These are phyloP conservation scores for Knufia fluminis DNA, from an alignment of 2,329 filamentous ascomycete genomes.

Conservation along the genomic window DNA sequence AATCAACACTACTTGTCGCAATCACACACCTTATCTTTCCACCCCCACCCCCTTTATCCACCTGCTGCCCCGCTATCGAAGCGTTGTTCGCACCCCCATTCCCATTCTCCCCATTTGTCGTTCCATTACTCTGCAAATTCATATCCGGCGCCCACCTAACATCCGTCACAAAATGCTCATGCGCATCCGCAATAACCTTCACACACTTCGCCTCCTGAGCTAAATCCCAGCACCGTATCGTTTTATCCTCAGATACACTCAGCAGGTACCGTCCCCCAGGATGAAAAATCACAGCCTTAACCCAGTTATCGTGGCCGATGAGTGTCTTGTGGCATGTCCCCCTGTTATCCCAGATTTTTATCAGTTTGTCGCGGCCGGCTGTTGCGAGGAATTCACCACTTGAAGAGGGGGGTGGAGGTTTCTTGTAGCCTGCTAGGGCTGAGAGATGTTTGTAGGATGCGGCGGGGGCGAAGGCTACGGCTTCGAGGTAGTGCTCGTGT, in stretches of 20 bases:
- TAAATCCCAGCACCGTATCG: constrained; percentile 87
- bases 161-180: constrained; percentile 77
- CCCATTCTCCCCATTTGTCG: constrained; percentile 10
- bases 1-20: constrained; percentile 77
- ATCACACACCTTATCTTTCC: constrained; percentile 73
- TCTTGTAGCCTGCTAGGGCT: constrained; percentile 70
- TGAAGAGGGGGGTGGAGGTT: constrained; percentile 62
- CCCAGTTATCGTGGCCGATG: constrained; percentile 88
- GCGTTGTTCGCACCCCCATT: not conserved
- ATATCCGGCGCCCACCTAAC: constrained; percentile 78
- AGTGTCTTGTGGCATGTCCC: constrained; percentile 79
- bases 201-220: constrained; percentile 84
- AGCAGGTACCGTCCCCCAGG: constrained; percentile 85
- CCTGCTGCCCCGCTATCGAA: constrained; percentile 20
- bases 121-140: constrained; percentile 15
- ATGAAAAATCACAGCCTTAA: constrained; percentile 77
- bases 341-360: constrained; percentile 78
- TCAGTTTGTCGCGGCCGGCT: constrained; percentile 80
- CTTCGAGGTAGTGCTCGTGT: constrained; percentile 79
- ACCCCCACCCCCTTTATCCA: constrained; percentile 40
- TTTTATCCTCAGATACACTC: constrained; percentile 82
- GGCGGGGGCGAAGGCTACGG: constrained; percentile 76
- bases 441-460: constrained; percentile 69
- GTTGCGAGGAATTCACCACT: constrained; percentile 84
- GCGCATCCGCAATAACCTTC: constrained; percentile 66